Conservation (phyloP, 805 yeast species). For the Lipomyces sp. region DNA sequence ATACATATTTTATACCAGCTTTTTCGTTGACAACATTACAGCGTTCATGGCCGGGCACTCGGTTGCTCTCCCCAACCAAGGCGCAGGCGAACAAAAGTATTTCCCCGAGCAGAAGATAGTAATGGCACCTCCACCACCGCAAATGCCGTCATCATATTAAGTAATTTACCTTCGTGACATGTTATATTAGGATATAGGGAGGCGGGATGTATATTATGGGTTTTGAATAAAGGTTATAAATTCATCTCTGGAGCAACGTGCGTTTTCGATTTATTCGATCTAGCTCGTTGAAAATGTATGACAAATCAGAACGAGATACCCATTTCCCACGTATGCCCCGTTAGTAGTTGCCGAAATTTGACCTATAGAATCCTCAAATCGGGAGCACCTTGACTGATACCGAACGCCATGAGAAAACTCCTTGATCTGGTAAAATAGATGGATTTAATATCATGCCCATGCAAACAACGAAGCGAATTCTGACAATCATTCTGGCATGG, state of each 20-base stretch:
- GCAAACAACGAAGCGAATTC: too few relatives aligned
- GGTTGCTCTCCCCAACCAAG: background rate
- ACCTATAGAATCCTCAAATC: too few relatives aligned
- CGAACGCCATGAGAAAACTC: too few relatives aligned
- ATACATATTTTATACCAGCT: background rate
- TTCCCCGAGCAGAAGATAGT: background rate
- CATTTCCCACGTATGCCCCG: too few relatives aligned
- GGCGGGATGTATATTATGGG: background rate
- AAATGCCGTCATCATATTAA: background rate
- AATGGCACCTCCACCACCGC: background rate
- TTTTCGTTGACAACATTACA: background rate
- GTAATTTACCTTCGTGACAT: background rate
- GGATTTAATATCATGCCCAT: too few relatives aligned
- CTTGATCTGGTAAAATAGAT: too few relatives aligned
- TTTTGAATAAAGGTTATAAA: background rate
- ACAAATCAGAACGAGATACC: too few relatives aligned
- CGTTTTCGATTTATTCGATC: background rate
- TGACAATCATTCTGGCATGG: too few relatives aligned
- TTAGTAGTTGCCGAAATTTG: too few relatives aligned
- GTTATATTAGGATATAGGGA: background rate
- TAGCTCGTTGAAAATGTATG: too few relatives aligned
- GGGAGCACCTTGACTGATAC: too few relatives aligned
- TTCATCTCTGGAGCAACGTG: background rate
- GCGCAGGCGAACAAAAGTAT: background rate
- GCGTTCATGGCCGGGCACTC: constrained; percentile 12